A percentile compares a stretch with the other conserved stretches of the same genome.
These are phyloP conservation scores for Dictyostelium capitatum DNA, from an alignment of 78 protist genomes.

Conservation along the genomic window DNA sequence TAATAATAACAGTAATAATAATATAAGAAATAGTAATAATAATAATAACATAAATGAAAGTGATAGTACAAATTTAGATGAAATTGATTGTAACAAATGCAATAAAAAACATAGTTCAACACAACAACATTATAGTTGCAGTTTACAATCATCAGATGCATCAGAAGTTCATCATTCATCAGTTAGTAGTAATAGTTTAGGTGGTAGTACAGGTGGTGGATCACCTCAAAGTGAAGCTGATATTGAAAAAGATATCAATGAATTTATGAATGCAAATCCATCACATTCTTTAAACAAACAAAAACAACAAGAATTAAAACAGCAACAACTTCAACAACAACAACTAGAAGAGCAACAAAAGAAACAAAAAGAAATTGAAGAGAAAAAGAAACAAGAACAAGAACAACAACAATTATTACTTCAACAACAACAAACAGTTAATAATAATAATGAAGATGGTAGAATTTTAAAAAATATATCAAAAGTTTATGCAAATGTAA, in stretches of 20 bases:
- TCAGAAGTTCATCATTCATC: constrained; percentile 40
- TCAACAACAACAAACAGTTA: not conserved
- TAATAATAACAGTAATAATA: not conserved
- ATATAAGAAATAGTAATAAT: not conserved
- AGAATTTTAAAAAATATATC: constrained; percentile 62
- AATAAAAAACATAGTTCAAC: not conserved
- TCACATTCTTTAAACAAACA: constrained; percentile 6
- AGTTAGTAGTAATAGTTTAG: constrained; percentile 36
- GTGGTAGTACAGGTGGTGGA: constrained; percentile 34
- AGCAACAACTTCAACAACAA: not conserved
- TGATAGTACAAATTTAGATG: not conserved
- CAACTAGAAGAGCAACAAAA: not conserved
- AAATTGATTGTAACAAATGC: not conserved
- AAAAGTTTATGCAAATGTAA: constrained; percentile 64
- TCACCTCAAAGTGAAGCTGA: constrained; percentile 3
- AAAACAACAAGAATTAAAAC: not conserved
- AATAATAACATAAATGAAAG: not conserved
- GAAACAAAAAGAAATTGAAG: not conserved
- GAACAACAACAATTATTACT: not conserved
- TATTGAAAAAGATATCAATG: constrained; percentile 16
- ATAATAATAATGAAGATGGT: not conserved
- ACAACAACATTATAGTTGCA: not conserved
- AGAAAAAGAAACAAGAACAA: constrained; percentile 11
- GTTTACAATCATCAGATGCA: not conserved
- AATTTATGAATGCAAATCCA: constrained; percentile 29